phyloP scores from a whole-genome alignment of 331 rosid genomes.

The Rhamnella rubrinervis region DNA sequence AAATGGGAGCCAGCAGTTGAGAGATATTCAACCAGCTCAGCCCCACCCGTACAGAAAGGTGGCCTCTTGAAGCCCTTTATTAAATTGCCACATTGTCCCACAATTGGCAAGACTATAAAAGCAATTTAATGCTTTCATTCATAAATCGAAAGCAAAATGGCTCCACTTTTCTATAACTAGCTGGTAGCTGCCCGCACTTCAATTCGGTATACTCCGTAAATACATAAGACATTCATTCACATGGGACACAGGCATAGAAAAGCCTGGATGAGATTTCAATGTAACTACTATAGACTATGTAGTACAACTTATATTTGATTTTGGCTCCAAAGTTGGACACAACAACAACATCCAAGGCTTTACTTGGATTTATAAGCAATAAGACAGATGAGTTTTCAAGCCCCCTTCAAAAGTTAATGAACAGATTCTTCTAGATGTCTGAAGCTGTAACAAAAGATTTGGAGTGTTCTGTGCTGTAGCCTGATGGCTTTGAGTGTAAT shows the following conservation, averaged over 20 bases:
- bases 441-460: background rate
- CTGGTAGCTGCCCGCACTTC: background rate
- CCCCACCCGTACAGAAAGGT: background rate
- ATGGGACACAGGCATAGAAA: conserved; percentile 4
- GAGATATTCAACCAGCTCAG: background rate
- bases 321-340: conserved; percentile 16
- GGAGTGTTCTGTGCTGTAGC: background rate
- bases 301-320: background rate
- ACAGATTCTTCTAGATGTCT: background rate
- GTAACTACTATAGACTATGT: background rate
- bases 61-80: conserved; percentile 1
- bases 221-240: background rate
- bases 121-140: conserved; percentile 9
- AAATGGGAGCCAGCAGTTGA: background rate
- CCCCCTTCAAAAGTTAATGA: conserved; percentile 1
- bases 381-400: background rate
- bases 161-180: background rate
- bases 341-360: conserved; percentile 1
- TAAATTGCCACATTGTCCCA: conserved; percentile 7
- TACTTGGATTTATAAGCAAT: conserved; percentile 8
- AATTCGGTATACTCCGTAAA: background rate
- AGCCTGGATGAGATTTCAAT: conserved; percentile 3
- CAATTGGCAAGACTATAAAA: background rate
- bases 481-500: background rate
- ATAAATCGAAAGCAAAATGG: conserved; percentile 1